Base-by-base conservation (phyloP, 1,284 basidiomycete genomes). In the Mixia osmundae region DNA sequence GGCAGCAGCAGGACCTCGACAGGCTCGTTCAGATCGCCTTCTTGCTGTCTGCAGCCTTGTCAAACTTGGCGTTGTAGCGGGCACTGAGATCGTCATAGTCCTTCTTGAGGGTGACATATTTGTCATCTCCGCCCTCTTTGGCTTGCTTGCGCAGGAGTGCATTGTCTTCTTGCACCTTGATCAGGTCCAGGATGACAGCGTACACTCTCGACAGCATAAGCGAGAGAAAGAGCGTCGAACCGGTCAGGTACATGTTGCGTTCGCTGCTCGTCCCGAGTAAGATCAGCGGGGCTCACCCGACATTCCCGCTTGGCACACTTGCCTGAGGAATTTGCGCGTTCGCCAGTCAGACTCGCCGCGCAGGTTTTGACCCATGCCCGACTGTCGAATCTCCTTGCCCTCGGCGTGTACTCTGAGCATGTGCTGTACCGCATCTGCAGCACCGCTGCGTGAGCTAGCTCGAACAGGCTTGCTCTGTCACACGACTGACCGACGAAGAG, bases 101-200 rank as follows among this genome's bases (percentile, higher is more conserved):
- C 27, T 40, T 38, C 36, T 46, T 46, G 33, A 40, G 37, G 5
- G 39, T 15, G 25, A 34, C 26, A 4, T 12, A n/a, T 14, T 33
- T 31, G 16, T 32, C 35, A 5, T 25, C n/a, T n/a, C n/a, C n/a
- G n/a, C n/a, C n/a, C n/a, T n/a, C 14, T n/a, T 33, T 23, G 22
- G 34, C 38, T 21, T 36, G 33, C 34, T 44, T 42, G 33, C 30
- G 34, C 4, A 44, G 36, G n/a, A 47, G 34, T n/a, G 34, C 30
- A 25, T 47, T 41, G 25, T 37, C 35, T 19, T 33, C 35, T 32
- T n/a, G 29, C 30, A 14, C 33, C 44, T 58, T 55, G 54, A 61
- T 58, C 14, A 60, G 50, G 44, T 60, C 59, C 23, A 57, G 50
- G 29, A 60, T 54, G 43, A 61, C 54, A 33, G 53, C 54, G 49